Percentiles rank a stretch among this genome's conserved stretches.
These are phyloP conservation scores for Kluyveromyces dobzhanskii DNA, from an alignment of 805 yeast genomes.

Conservation along the genomic window DNA sequence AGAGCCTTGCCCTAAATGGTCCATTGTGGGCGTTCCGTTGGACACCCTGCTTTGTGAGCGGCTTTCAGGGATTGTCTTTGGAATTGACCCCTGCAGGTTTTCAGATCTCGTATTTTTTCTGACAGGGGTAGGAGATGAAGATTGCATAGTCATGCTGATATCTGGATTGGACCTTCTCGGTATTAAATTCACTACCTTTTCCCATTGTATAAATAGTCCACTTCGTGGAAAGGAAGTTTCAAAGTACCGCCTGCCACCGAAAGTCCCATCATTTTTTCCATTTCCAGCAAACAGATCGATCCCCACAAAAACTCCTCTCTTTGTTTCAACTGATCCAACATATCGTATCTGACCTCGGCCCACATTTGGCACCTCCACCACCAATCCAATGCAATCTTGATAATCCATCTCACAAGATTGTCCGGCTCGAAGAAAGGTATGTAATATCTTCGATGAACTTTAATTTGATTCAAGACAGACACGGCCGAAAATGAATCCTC, in stretches of 20 bases:
- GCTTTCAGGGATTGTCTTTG: too few species aligned
- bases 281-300: slow-evolving; percentile 60
- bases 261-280: slow-evolving; percentile 86
- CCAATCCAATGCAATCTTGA: slow-evolving; percentile 23
- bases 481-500: too few species aligned
- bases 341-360: slow-evolving; percentile 61
- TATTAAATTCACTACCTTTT: slow-evolving; percentile 30
- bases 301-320: slow-evolving; percentile 76
- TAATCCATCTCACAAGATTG: slow-evolving; percentile 6
- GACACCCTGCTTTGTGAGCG: neutral
- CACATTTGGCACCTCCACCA: slow-evolving; percentile 54
- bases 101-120: neutral
- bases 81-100: too few species aligned
- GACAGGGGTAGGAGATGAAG: slow-evolving; percentile 15
- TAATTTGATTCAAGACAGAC: too few species aligned
- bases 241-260: slow-evolving; percentile 64
- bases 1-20: slow-evolving; percentile 25
- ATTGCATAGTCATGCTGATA: neutral
- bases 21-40: neutral
- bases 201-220: slow-evolving; percentile 66
- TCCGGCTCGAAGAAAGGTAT: too few species aligned
- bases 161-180: neutral
- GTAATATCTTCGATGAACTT: too few species aligned
- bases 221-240: slow-evolving; percentile 51
- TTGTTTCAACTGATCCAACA: slow-evolving; percentile 66